Evolutionary conservation across 2,329 filamentous ascomycete species (phyloP), one percentile per base, ranked within the genome.

Genomic region (Penicillium brevicompactum): DNA sequence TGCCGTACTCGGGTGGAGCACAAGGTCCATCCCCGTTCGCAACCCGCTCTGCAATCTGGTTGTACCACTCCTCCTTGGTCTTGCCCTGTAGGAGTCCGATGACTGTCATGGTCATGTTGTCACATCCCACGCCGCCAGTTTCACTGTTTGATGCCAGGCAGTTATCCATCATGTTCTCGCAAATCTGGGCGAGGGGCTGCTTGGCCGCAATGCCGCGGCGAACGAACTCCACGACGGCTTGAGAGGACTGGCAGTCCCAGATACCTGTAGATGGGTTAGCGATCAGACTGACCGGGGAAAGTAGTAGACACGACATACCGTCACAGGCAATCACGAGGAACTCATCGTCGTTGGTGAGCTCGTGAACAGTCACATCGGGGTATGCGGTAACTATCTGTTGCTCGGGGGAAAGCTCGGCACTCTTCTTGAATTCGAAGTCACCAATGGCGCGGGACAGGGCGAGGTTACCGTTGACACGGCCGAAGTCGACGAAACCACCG

Each of bases 101-200:
- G 63, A 99, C 84, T 67, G 88, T 81, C 89, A 99, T 97, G 65
- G 94, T 99, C 94, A 99, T 99, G 82, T 99, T 99, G 81, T 99
- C 94, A 76, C 94, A 99, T 59, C 94, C 94, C 59, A 99, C 93
- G 61, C 94, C 94, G 52, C 94, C 94, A 31, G 93, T 97, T 78
- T 99, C 94, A 64, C 92, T 96, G 84, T 96, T 97, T 58, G 92
- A 96, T 40, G 94, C 92, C 63, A 99, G 83, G 74, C 94, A 99
- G 80, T 97, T 99, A 81, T 99, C 93, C 94, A 99, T 99, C 91
- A 99, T 96, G 80, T 99, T 99, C 79, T 99, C 94, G 76, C 93
- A 97, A 69, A 99, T 97, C 74, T 90, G 90, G 53, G 92, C 87
- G 49, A 99, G 84, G 47, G 95, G 90, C 78, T 99, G 94, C 81